Percentiles rank a stretch among this genome's conserved stretches.
Evolutionary conservation across 306 rosid genomes (phyloP).

Genomic region (Sicyos baderoa): DNA sequence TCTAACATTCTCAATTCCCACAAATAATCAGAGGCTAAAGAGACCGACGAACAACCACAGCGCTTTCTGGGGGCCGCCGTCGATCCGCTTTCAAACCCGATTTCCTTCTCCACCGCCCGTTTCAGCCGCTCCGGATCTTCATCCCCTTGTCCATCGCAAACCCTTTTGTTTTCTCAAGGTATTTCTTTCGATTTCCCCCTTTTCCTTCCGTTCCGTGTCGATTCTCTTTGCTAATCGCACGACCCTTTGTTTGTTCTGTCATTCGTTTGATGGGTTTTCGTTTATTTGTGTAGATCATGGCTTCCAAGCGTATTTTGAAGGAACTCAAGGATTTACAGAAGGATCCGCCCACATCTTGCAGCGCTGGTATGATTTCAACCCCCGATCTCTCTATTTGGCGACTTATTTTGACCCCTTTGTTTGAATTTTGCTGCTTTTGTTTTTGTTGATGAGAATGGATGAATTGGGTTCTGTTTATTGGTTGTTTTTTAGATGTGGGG

Average conservation of each 20-base stretch:
- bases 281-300: slow-evolving; percentile 31
- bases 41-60: slow-evolving; percentile 7
- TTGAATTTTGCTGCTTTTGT: background rate
- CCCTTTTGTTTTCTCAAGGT: slow-evolving; percentile 11
- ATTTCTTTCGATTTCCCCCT: background rate
- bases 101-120: background rate
- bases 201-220: background rate
- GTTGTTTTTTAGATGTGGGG: background rate
- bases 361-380: slow-evolving; percentile 42
- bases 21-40: background rate
- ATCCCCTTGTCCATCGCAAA: background rate
- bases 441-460: background rate
- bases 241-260: background rate
- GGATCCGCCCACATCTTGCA: slow-evolving; percentile 78
- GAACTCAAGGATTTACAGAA: slow-evolving; percentile 73
- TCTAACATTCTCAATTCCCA: background rate
- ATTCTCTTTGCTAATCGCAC: background rate
- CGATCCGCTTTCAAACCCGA: background rate
- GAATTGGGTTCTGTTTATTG: background rate
- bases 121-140: background rate
- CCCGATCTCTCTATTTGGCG: background rate
- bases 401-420: background rate
- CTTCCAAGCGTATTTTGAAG: slow-evolving; percentile 69
- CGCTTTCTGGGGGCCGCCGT: slow-evolving; percentile 18
- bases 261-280: background rate